Base-by-base conservation (phyloP, 768 basidiomycete species). In the Xerocomus potaroensis region DNA sequence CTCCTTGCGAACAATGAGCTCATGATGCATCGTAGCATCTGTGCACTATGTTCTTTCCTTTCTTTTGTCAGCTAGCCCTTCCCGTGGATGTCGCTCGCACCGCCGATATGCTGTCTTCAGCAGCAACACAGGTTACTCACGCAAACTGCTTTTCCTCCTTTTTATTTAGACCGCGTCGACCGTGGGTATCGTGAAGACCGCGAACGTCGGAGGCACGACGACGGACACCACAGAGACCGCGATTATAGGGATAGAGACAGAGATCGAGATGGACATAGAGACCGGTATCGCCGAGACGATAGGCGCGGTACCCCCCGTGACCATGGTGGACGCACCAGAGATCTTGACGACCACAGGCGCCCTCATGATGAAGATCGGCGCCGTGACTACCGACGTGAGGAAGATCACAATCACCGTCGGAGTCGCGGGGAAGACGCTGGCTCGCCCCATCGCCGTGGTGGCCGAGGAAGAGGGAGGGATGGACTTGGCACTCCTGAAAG, bases 401-500 rank as follows among this genome's bases (percentile, higher is more conserved):
- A 76, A 30, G 72, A 72, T 22, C 61, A 61, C 29, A 41, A 39
- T 44, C 54, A 53, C 27, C 57, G 62, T 33, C 57, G 67, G 27
- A 45, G 64, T 26, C 63, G 61, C 22, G 75, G 54, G 23, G 75
- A 75, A 26, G 75, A 77, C 0, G 67, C 68, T 30, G 70, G 71
- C 24, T 68, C 64, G 3, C 64, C 64, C 22, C 47, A 59, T 29
- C 64, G 64, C n/a, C 62, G 65, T 41, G 75, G 78, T 34, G 69
- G 77, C 40, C 76, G 77, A 38, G 76, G 75, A 35, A 72, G 77
- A 47, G 64, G 67, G 18, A 66, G 62, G 31, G 74, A 76, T 30
- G 73, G 75, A 9, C 64, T 69, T 21, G 86, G 82, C 18, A 83
- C 87, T 12, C 87, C 84, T 2, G 89, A 90, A 51, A 73, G 87